Evolutionary conservation across 352 stramenopile species (phyloP).

Genomic region (Globisporangium takayamanum): DNA sequence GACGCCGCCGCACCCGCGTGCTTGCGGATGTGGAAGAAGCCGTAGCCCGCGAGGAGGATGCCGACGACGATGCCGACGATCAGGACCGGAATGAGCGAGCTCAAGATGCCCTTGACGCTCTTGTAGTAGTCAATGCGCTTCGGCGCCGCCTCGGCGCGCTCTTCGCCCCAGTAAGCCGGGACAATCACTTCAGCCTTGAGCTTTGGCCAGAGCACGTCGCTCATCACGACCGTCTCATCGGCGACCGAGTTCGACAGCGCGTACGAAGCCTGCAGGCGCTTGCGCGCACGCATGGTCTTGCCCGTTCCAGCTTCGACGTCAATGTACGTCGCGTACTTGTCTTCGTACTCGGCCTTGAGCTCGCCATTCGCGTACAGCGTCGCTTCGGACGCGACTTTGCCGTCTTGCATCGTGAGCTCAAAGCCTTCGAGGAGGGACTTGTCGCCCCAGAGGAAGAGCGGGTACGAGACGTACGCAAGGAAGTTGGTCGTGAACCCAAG

Average conservation of each 20-base stretch:
- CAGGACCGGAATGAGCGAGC: conserved; percentile 54
- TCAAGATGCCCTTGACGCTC: conserved; percentile 34
- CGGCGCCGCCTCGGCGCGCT: conserved; percentile 33
- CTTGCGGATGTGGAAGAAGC: conserved; percentile 42
- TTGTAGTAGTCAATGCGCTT: conserved; percentile 47
- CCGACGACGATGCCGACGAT: conserved; percentile 52
- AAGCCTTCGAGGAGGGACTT: conserved; percentile 31
- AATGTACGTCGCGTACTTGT: conserved; percentile 47
- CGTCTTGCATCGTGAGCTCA: conserved; percentile 45
- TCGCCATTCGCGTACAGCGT: conserved; percentile 35
- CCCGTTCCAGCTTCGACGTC: conserved; percentile 66
- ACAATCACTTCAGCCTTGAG: conserved; percentile 49
- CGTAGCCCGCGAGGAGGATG: conserved; percentile 25
- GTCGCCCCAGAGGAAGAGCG: conserved; percentile 54
- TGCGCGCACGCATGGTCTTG: conserved; percentile 60
- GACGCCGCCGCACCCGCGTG: conserved; percentile 1
- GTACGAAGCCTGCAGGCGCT: conserved; percentile 64
- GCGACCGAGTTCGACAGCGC: conserved; percentile 31
- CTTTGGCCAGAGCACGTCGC: conserved; percentile 49
- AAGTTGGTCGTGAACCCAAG: conserved; percentile 48
- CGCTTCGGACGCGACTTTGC: conserved; percentile 27
- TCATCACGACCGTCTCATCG: conserved; percentile 40
- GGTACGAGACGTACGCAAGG: conserved; percentile 51
- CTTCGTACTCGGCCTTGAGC: conserved; percentile 44
- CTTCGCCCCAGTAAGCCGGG: conserved; percentile 53